Conservation (phyloP, 2,329 filamentous ascomycete species). For the Zalaria sp. region DNA sequence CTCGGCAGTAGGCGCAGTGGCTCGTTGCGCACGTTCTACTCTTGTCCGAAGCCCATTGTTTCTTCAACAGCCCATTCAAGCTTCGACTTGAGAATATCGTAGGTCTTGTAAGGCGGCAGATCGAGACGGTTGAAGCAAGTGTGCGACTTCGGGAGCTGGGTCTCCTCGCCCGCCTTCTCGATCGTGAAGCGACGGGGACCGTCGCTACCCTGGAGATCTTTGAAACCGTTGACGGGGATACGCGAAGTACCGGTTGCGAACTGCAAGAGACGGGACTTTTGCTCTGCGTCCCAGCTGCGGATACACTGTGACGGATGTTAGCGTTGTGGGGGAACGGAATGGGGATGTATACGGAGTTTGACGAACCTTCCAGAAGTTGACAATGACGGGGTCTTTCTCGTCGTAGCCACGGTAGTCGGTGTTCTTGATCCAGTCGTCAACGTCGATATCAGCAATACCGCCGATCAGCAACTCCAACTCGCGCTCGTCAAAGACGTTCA, state of each 20-base stretch:
- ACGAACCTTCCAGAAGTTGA: conserved; percentile 86
- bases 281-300: conserved; percentile 91
- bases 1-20: no score
- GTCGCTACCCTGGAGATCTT: conserved; percentile 94
- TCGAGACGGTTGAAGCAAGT: conserved; percentile 99
- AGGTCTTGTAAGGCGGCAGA: conserved; percentile 79
- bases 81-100: conserved; percentile 76
- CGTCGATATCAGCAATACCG: conserved; percentile 98
- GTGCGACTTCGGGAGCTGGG: conserved; percentile 88
- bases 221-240: conserved; percentile 98
- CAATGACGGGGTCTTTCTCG: conserved; percentile 90
- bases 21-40: conserved; percentile 39
- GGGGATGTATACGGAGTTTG: background rate
- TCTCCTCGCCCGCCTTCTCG: conserved; percentile 87
- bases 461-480: conserved; percentile 93
- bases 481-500: conserved; percentile 97
- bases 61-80: conserved; percentile 95
- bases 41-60: conserved; percentile 96
- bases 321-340: conserved; percentile 1
- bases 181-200: conserved; percentile 93
- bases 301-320: conserved; percentile 44
- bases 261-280: conserved; percentile 90
- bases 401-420: conserved; percentile 98
- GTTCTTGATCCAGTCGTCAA: conserved; percentile 99
- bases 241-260: conserved; percentile 95